A percentile compares a stretch with the other conserved stretches of the same genome.
phyloP scores from a whole-genome alignment of 805 yeast genomes.

The Myxozyma nipponensis region DNA sequence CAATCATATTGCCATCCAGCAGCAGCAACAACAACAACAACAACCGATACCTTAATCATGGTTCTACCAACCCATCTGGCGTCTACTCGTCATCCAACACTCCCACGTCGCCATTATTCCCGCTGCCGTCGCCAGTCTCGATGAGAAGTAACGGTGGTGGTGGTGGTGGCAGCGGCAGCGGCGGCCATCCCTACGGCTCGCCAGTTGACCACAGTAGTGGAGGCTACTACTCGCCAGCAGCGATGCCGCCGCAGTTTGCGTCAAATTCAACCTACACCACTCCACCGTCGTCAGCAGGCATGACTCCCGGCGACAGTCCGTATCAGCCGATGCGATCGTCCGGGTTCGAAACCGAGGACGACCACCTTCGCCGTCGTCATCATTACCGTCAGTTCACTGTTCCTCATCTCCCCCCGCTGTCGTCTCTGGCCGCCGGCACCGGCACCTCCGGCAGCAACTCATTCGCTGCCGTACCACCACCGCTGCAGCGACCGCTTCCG shows the following conservation, averaged over 20 bases:
- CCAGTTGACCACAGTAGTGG: not conserved
- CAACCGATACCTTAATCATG: too few species aligned
- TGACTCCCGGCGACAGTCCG: not conserved
- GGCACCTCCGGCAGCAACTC: too few species aligned
- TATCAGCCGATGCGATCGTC: too few species aligned
- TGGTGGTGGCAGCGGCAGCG: too few species aligned
- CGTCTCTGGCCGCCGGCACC: constrained; percentile 7
- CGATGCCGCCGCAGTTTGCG: not conserved
- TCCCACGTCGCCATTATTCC: constrained; percentile 11
- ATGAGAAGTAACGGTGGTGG: not conserved
- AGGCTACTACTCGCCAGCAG: constrained; percentile 4
- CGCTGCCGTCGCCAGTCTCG: constrained; percentile 5
- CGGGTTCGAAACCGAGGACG: not conserved
- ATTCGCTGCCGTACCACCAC: not conserved
- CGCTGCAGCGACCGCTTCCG: too few species aligned
- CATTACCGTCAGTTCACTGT: not conserved
- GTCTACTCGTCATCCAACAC: constrained; percentile 1
- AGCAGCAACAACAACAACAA: not conserved
- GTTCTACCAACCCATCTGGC: not conserved
- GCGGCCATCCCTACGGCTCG: not conserved
- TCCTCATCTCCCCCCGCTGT: not conserved
- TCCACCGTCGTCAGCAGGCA: too few species aligned
- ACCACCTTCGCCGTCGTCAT: not conserved
- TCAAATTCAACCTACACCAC: too few species aligned
- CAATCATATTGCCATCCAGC: constrained; percentile 3